phyloP scores from a whole-genome alignment of 768 basidiomycete genomes.

The Amanita muscaria region DNA sequence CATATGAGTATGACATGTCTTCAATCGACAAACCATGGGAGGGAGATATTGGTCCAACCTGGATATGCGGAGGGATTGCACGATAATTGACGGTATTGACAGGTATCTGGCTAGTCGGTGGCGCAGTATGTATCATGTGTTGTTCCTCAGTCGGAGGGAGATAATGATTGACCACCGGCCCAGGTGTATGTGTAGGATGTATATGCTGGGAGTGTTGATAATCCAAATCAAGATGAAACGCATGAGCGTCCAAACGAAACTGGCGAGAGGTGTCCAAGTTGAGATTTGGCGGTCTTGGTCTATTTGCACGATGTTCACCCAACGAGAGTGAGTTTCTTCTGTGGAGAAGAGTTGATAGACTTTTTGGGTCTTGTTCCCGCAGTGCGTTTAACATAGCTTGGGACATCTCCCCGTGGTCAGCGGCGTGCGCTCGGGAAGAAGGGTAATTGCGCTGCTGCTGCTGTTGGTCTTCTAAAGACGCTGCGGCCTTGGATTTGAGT shows the following conservation, averaged over 20 bases:
- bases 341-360: neutral
- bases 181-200: too few species aligned
- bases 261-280: constrained; percentile 18
- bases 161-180: too few species aligned
- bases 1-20: neutral
- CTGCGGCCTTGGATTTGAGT: constrained; percentile 26
- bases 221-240: neutral
- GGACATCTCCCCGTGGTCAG: neutral
- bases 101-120: too few species aligned
- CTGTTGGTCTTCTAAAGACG: constrained; percentile 7
- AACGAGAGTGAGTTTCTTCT: constrained; percentile 16
- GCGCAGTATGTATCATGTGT: neutral
- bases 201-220: too few species aligned
- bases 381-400: neutral
- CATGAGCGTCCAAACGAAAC: neutral
- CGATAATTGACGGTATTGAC: too few species aligned
- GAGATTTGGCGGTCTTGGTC: constrained; percentile 24
- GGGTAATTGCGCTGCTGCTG: constrained; percentile 11
- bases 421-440: too few species aligned
- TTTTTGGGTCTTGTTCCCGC: neutral
- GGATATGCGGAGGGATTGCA: too few species aligned
- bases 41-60: too few species aligned
- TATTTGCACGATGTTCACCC: constrained; percentile 17
- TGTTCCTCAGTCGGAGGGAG: neutral
- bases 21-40: neutral